Conservation (phyloP, 768 basidiomycete species). For the Tricholoma bakamatsutake region DNA sequence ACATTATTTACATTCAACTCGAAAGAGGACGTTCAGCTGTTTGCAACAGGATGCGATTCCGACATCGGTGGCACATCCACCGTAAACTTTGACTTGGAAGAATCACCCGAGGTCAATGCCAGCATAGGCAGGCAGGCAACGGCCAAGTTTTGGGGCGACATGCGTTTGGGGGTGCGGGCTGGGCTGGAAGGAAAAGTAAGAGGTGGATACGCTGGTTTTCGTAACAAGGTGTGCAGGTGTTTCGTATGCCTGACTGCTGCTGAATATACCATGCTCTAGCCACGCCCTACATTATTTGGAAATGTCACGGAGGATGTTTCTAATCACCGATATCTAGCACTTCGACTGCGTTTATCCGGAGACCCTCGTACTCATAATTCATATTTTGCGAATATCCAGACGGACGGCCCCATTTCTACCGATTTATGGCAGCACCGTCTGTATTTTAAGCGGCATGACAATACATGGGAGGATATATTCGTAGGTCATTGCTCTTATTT, state of each 20-base stretch:
- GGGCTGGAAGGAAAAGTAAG: constrained; percentile 65
- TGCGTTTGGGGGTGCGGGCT: constrained; percentile 63
- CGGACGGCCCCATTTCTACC: constrained; percentile 70
- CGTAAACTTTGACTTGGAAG: constrained; percentile 68
- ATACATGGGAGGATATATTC: constrained; percentile 77
- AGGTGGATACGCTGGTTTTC: constrained; percentile 87
- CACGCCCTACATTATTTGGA: constrained; percentile 81
- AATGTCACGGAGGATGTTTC: constrained; percentile 81
- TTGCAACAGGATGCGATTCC: constrained; percentile 76
- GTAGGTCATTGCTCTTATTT: constrained; percentile 37
- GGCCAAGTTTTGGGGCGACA: constrained; percentile 74
- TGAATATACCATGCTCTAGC: constrained; percentile 28
- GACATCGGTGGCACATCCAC: constrained; percentile 86
- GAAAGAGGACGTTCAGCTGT: constrained; percentile 48
- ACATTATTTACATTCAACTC: constrained; percentile 64
- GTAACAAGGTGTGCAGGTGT: constrained; percentile 58
- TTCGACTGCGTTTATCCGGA: constrained; percentile 75
- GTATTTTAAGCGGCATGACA: constrained; percentile 62
- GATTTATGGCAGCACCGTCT: constrained; percentile 96
- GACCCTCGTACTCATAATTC: constrained; percentile 70
- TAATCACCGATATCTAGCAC: constrained; percentile 70
- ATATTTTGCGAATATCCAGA: constrained; percentile 95
- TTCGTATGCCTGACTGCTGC: not conserved
- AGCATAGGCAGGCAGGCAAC: constrained; percentile 45
- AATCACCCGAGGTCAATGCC: constrained; percentile 38